Conservation (phyloP, 1,284 basidiomycete genomes). For the Ceratobasidium sp. region DNA sequence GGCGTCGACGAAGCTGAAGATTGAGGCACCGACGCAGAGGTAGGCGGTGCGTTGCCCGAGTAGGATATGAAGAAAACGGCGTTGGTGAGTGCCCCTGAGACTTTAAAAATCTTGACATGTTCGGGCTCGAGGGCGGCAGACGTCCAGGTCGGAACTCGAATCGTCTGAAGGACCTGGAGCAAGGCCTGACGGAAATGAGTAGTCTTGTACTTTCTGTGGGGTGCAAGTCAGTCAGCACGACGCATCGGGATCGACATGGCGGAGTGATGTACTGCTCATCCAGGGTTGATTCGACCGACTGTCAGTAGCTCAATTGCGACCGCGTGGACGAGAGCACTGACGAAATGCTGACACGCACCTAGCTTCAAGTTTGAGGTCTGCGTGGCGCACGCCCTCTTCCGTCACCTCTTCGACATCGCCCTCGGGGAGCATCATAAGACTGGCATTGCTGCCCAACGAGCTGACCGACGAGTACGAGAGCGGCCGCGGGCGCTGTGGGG, state of each 20-base stretch:
- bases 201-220: constrained; percentile 72
- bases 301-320: background rate
- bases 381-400: constrained; percentile 73
- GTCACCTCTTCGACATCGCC: constrained; percentile 57
- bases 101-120: constrained; percentile 74
- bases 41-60: constrained; percentile 53
- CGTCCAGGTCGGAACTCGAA: constrained; percentile 69
- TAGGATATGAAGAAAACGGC: constrained; percentile 90
- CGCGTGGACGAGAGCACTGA: constrained; percentile 47
- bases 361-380: constrained; percentile 69
- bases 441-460: constrained; percentile 22
- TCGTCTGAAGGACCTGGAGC: constrained; percentile 62
- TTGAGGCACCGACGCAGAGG: constrained; percentile 39
- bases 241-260: background rate
- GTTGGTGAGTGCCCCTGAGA: constrained; percentile 93
- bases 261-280: constrained; percentile 20
- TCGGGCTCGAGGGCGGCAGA: constrained; percentile 53
- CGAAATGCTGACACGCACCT: constrained; percentile 65
- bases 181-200: constrained; percentile 67
- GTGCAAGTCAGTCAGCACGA: constrained; percentile 15
- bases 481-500: constrained; percentile 33
- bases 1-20: constrained; percentile 45
- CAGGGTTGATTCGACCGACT: constrained; percentile 3
- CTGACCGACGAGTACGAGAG: constrained; percentile 37
- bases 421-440: constrained; percentile 28